These are phyloP conservation scores for Daldinia bambusicola DNA, from an alignment of 495 filamentous ascomycete species.

Conservation along the genomic window DNA sequence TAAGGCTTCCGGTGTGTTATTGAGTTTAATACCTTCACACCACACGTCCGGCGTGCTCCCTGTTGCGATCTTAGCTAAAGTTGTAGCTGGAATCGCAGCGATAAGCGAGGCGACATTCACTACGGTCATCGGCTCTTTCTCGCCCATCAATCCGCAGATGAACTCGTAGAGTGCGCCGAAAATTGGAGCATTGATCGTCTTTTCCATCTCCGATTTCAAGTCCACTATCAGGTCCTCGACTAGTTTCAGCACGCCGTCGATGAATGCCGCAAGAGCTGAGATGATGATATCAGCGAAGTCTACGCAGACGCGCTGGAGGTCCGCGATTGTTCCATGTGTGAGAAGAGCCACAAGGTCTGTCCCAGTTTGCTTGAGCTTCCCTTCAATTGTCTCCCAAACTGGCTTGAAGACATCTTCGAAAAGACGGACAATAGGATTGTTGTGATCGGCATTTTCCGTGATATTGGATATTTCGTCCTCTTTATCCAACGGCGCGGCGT, in stretches of 20 bases:
- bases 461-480: background rate
- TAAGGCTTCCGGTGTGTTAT: background rate
- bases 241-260: background rate
- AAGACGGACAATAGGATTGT: background rate
- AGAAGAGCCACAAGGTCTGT: background rate
- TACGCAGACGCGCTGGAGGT: background rate
- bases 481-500: background rate
- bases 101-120: background rate
- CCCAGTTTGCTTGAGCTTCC: background rate
- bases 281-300: background rate
- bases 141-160: background rate
- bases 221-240: background rate
- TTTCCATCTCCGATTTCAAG: background rate
- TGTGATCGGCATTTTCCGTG: background rate
- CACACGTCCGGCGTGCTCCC: background rate
- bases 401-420: background rate
- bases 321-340: background rate
- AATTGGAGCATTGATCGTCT: background rate
- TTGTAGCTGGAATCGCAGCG: background rate
- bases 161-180: background rate
- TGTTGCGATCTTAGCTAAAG: background rate
- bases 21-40: background rate
- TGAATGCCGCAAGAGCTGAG: background rate
- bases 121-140: background rate
- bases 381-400: background rate